Percentiles rank a stretch among this genome's conserved stretches.
Evolutionary conservation across 2,329 filamentous ascomycete genomes (phyloP).

Genomic region (Penicillium thymicola): DNA sequence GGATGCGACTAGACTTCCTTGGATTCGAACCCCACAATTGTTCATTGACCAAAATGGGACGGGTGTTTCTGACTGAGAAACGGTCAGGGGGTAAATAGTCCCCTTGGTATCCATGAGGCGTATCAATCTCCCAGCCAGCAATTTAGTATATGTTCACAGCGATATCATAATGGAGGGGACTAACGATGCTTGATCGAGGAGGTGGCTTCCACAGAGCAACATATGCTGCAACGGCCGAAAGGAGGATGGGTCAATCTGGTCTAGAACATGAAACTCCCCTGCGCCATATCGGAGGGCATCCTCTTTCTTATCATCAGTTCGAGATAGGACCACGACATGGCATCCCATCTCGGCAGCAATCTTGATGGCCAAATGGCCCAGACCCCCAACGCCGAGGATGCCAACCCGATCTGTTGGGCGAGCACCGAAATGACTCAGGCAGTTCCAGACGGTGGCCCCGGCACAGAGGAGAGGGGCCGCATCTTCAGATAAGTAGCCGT

Average conservation of each 20-base stretch:
- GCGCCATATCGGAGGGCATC: background rate
- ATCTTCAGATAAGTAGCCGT: background rate
- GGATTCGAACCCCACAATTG: background rate
- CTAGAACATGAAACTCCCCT: background rate
- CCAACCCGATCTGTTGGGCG: background rate
- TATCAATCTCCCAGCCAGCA: background rate
- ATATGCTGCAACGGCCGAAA: background rate
- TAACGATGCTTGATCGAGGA: background rate
- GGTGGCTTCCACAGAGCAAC: background rate
- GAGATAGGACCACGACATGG: background rate
- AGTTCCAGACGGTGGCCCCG: background rate
- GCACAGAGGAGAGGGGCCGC: background rate
- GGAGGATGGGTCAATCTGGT: background rate
- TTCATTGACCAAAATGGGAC: background rate
- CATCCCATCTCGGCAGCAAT: background rate
- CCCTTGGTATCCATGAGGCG: background rate
- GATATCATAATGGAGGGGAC: background rate
- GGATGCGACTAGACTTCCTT: background rate
- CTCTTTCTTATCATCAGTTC: background rate
- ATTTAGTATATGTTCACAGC: background rate
- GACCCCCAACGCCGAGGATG: background rate
- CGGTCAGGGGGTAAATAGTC: background rate
- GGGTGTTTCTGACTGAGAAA: background rate
- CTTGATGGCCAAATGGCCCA: background rate
- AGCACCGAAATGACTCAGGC: background rate